Conservation (phyloP, 495 filamentous ascomycete species). For the Aspergillus ostianus region DNA sequence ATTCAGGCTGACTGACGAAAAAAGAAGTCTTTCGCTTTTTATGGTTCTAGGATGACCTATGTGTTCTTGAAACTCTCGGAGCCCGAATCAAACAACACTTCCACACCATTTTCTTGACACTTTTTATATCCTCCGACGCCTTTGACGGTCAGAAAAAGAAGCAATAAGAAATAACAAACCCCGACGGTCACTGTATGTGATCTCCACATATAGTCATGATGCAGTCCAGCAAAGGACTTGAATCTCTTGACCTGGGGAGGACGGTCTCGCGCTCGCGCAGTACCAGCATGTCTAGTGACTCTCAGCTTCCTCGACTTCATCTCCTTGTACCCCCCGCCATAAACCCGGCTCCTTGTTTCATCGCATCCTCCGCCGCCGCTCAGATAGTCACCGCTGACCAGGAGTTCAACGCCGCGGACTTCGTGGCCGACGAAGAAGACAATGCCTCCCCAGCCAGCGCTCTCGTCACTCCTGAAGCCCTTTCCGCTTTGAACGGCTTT, state of each 20-base stretch:
- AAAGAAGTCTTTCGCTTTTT: neutral
- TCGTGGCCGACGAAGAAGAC: conserved; percentile 62
- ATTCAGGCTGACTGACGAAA: conserved; percentile 8
- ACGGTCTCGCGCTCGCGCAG: conserved; percentile 41
- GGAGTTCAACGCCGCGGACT: conserved; percentile 65
- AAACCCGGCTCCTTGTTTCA: conserved; percentile 80
- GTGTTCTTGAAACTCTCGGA: neutral
- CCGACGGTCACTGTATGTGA: conserved; percentile 8
- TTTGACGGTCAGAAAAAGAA: conserved; percentile 1
- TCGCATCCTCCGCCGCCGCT: conserved; percentile 83
- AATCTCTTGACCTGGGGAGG: conserved; percentile 33
- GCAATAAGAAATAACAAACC: conserved; percentile 1
- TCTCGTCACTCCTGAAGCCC: conserved; percentile 70
- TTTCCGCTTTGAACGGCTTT: conserved; percentile 85
- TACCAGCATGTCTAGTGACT: conserved; percentile 46
- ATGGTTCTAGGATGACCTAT: conserved; percentile 12
- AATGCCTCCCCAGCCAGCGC: conserved; percentile 56
- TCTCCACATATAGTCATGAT: conserved; percentile 17
- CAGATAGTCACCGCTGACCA: conserved; percentile 90
- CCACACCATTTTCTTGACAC: neutral
- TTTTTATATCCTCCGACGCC: neutral
- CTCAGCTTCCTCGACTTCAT: conserved; percentile 37
- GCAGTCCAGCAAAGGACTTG: conserved; percentile 36
- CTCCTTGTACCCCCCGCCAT: conserved; percentile 66
- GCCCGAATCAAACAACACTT: no score